These are phyloP conservation scores for Mortierella sp. DNA, from an alignment of 371 early-diverging fungal species.

Conservation along the genomic window DNA sequence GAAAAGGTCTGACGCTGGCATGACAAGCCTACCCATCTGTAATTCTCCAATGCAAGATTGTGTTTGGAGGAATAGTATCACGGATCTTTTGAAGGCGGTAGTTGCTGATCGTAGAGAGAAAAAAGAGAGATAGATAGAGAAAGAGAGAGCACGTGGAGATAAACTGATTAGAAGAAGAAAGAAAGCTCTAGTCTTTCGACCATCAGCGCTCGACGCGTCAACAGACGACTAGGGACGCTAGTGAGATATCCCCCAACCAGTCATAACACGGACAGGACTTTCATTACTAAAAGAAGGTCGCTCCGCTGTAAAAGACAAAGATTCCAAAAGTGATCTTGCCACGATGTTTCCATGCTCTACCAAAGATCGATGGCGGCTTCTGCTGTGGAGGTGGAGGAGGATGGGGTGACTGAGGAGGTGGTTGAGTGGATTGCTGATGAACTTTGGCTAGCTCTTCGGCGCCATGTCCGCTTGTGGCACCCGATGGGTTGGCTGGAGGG, in stretches of 20 bases:
- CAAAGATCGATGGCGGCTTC: slow-evolving; percentile 7
- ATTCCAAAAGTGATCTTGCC: slow-evolving; percentile 47
- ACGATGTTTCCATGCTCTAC: slow-evolving; percentile 29
- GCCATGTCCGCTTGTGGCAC: no score
- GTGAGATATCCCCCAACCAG: not conserved
- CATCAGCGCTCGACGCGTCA: no score
- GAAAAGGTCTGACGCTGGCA: no score
- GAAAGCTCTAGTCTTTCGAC: not conserved
- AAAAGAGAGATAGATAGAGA: not conserved
- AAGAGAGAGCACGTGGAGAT: not conserved
- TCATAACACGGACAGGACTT: not conserved
- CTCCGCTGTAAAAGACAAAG: slow-evolving; percentile 37
- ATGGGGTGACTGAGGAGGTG: no score
- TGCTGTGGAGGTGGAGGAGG: not conserved
- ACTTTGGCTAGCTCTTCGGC: no score
- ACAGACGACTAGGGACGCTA: no score
- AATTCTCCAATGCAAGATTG: slow-evolving; percentile 51
- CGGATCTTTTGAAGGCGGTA: slow-evolving; percentile 36
- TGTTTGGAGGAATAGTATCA: slow-evolving; percentile 51
- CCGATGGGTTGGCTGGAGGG: no score
- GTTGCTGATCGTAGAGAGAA: slow-evolving; percentile 20
- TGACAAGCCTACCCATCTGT: slow-evolving; percentile 37
- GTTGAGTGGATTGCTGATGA: no score
- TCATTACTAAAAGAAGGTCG: slow-evolving; percentile 33
- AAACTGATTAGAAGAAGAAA: not conserved